Percentiles rank a stretch among this genome's conserved stretches.
Conservation (phyloP, 148 eudicot genomes). For the Vaccinium corymbosum region DNA sequence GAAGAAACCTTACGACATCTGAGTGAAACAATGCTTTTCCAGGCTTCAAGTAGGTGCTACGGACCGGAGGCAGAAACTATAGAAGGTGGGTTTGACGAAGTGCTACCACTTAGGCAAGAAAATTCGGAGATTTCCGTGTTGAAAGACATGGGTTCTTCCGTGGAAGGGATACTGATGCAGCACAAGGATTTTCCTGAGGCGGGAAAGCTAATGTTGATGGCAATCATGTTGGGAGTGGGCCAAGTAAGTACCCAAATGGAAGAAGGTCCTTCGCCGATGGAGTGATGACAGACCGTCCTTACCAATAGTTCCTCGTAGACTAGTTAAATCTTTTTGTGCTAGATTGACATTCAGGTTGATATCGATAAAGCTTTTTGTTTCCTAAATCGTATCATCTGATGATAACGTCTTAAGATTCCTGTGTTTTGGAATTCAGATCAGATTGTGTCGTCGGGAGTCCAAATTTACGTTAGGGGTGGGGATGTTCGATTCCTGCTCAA, state of each 20-base stretch:
- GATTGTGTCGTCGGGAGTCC: not conserved
- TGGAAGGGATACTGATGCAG: slow-evolving; percentile 83
- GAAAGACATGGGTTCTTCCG: slow-evolving; percentile 54
- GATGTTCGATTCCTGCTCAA: not conserved
- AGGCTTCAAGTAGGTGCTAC: slow-evolving; percentile 79
- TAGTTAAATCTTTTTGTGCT: not conserved
- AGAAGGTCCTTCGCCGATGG: slow-evolving; percentile 59
- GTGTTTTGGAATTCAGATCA: not conserved
- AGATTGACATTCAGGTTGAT: not conserved
- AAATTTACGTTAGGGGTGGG: not conserved
- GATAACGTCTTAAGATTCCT: not conserved
- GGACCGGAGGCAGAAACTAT: slow-evolving; percentile 61
- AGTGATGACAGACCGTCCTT: slow-evolving; percentile 15
- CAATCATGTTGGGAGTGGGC: slow-evolving; percentile 59
- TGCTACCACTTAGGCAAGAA: slow-evolving; percentile 70
- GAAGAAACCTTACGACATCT: slow-evolving; percentile 54
- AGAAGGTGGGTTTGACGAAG: slow-evolving; percentile 71
- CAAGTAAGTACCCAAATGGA: slow-evolving; percentile 25
- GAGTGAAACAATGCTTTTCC: slow-evolving; percentile 64
- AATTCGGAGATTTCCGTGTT: slow-evolving; percentile 27
- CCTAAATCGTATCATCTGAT: not conserved
- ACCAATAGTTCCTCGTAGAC: not conserved
- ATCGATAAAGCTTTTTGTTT: not conserved
- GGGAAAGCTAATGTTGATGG: slow-evolving; percentile 80
- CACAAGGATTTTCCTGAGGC: slow-evolving; percentile 85